Percentiles rank a stretch among this genome's conserved stretches.
phyloP scores from a whole-genome alignment of 2,329 filamentous ascomycete species.

The Microsporum canis region DNA sequence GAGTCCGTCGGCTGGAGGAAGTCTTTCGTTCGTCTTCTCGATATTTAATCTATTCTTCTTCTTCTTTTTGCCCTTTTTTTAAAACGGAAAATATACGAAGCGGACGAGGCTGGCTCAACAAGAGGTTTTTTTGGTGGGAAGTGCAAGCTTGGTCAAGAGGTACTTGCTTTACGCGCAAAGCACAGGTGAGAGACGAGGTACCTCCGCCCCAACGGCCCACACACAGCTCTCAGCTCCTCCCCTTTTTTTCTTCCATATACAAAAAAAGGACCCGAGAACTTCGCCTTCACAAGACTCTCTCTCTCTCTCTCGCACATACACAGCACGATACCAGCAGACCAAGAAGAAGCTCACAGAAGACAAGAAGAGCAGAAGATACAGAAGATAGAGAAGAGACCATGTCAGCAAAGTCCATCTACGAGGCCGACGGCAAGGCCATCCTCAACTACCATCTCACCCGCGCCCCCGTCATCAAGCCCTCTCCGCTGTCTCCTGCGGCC shows the following conservation, averaged over 20 bases:
- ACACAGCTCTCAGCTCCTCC: too few species aligned
- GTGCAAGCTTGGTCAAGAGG: background rate
- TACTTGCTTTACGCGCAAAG: background rate
- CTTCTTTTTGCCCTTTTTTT: background rate
- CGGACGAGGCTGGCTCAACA: slow-evolving; percentile 5
- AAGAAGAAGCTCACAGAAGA: too few species aligned
- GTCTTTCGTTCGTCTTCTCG: slow-evolving; percentile 10
- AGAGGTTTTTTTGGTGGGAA: background rate
- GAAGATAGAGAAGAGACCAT: slow-evolving; percentile 35
- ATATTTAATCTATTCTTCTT: slow-evolving; percentile 7
- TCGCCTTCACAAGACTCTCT: too few species aligned
- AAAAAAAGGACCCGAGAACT: too few species aligned
- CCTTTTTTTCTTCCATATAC: too few species aligned
- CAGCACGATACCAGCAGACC: too few species aligned
- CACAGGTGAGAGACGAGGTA: slow-evolving; percentile 12
- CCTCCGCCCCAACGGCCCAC: slow-evolving; percentile 20
- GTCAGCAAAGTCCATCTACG: slow-evolving; percentile 94
- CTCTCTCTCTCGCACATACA: too few species aligned
- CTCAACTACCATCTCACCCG: slow-evolving; percentile 99
- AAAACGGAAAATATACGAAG: slow-evolving; percentile 13
- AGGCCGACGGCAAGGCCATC: slow-evolving; percentile 99
- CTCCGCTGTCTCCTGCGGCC: slow-evolving; percentile 69
- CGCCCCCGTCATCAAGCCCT: slow-evolving; percentile 93
- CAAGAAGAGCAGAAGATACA: too few species aligned
- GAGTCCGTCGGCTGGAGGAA: slow-evolving; percentile 13